Base-by-base conservation (phyloP, 495 filamentous ascomycete genomes). In the Zalerion maritima region DNA sequence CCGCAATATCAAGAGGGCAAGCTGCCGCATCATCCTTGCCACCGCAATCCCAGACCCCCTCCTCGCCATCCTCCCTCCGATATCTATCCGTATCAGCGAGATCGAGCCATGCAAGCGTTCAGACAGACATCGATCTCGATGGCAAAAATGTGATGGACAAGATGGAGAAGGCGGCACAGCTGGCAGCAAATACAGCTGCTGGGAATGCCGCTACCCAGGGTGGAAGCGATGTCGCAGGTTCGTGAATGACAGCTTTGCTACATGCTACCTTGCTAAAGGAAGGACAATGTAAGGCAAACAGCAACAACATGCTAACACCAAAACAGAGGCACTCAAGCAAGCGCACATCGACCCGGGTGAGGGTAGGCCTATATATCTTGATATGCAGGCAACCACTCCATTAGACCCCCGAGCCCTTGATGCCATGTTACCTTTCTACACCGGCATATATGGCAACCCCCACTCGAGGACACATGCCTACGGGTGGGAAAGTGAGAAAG, bases 341-440 rank as follows among this genome's bases (percentile, higher is more conserved):
- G 91, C 85, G 2, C 82, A 81, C 16, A 62, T 93, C 32, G 80
- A 96, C 79, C 89, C 94, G 46, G 74, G 93, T 58, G 89, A 91
- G 38, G 74, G 81, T 29, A 71, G 89, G 19, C 89, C 89, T 10
- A 94, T 97, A 42, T 97, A 96, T 45, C 76, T 97, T 21, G 89
- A 97, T 47, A 92, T 92, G 81, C 89, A 99, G 58, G 87, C 89
- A 10, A 97, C 89, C 3, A 96, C 91, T n/a, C 89, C 89, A 6
- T 69, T 82, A 5, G 89, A 97, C 42, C 89, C 89, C 22, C 71
- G 89, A 29, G 89, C 96, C 21, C 65, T 97, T 7, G 89, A 97
- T 46, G 81, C 85, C 26, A 97, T 97, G 89, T 67, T 97, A 13
- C 89, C 89, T 1, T 97, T 74, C 57, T 80, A 79, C 45, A 89